phyloP scores from a whole-genome alignment of 805 yeast species.

The Candida qinlingensis region DNA sequence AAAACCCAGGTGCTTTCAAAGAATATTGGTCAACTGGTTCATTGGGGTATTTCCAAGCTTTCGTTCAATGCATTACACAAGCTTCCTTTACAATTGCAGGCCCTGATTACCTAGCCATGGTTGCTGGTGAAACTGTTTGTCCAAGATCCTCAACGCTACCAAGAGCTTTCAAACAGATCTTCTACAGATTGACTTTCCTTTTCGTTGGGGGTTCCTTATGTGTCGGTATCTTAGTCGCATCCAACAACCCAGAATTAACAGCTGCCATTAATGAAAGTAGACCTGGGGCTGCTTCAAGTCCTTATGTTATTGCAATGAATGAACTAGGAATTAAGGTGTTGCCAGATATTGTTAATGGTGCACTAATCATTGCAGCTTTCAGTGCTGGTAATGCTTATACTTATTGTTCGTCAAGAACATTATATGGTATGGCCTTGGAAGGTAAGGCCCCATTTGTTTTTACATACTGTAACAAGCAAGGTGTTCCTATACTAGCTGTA shows the following conservation, averaged over 20 bases:
- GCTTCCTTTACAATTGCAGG: conserved; percentile 83
- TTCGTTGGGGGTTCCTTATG: conserved; percentile 72
- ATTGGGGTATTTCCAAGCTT: conserved; percentile 67
- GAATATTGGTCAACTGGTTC: conserved; percentile 48
- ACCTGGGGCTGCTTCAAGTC: conserved; percentile 77
- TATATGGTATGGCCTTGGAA: conserved; percentile 64
- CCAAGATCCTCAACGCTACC: conserved; percentile 66
- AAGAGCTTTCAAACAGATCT: conserved; percentile 72
- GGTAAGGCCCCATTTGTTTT: conserved; percentile 73
- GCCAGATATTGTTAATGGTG: conserved; percentile 76
- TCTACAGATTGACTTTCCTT: conserved; percentile 59
- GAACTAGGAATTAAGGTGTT: conserved; percentile 59
- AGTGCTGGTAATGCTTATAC: conserved; percentile 83
- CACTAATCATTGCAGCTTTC: conserved; percentile 68
- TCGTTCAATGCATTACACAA: conserved; percentile 58
- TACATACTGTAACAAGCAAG: conserved; percentile 53
- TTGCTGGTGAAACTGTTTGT: conserved; percentile 73
- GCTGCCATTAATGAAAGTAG: conserved; percentile 53
- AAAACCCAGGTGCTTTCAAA: conserved; percentile 52
- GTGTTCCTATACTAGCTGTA: conserved; percentile 65
- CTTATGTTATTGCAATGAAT: conserved; percentile 80
- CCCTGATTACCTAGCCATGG: conserved; percentile 80
- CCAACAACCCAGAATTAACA: conserved; percentile 55
- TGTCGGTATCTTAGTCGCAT: conserved; percentile 72
- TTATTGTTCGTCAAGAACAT: conserved; percentile 63